Evolutionary conservation across 345 rosid species (phyloP).

Genomic region (Iberis pinnata): DNA sequence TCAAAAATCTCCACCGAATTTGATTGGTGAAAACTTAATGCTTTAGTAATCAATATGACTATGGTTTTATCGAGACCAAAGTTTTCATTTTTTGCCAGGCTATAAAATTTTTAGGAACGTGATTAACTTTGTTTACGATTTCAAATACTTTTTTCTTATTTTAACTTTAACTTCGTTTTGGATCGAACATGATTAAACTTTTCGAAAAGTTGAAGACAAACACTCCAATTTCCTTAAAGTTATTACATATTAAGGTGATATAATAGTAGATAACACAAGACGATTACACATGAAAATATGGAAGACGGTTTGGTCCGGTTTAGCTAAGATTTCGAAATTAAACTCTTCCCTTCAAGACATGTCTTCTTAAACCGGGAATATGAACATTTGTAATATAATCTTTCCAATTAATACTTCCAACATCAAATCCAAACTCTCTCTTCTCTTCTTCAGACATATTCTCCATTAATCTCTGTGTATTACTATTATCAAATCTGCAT

Average conservation of each 20-base stretch:
- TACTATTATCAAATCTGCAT: constrained; percentile 68
- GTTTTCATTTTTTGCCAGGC: too few relatives aligned
- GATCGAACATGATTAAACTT: too few relatives aligned
- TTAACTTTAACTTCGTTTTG: too few relatives aligned
- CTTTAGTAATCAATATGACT: too few relatives aligned
- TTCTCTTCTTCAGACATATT: constrained; percentile 72
- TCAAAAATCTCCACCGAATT: too few relatives aligned
- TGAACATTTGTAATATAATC: constrained; percentile 60
- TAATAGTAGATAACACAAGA: constrained; percentile 18
- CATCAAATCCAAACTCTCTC: constrained; percentile 62
- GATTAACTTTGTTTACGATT: too few relatives aligned
- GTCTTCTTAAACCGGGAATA: constrained; percentile 64
- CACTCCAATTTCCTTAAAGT: too few relatives aligned
- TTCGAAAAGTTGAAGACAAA: too few relatives aligned
- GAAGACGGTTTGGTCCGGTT: not conserved
- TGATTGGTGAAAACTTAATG: too few relatives aligned
- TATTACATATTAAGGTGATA: constrained; percentile 12
- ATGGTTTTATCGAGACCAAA: too few relatives aligned
- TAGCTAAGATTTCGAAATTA: constrained; percentile 10
- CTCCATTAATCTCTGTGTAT: constrained; percentile 61
- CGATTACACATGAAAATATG: not conserved
- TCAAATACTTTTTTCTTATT: too few relatives aligned
- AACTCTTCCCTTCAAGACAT: constrained; percentile 53
- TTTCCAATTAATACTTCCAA: constrained; percentile 61
- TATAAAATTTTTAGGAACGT: too few relatives aligned